Percentiles rank a stretch among this genome's conserved stretches.
phyloP scores from a whole-genome alignment of 345 rosid species.

The Arabis alpina region DNA sequence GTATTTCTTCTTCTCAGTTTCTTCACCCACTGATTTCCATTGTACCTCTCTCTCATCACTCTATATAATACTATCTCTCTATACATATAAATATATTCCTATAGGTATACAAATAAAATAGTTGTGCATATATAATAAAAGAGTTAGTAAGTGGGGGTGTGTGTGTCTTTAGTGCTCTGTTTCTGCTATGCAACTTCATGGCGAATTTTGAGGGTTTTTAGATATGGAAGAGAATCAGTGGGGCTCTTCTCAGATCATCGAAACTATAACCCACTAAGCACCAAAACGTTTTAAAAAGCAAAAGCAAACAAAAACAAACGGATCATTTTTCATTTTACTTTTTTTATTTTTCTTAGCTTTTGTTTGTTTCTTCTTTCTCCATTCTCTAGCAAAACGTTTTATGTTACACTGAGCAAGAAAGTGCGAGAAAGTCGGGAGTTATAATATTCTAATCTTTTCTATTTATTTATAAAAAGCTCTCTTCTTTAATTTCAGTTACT shows the following conservation, averaged over 20 bases:
- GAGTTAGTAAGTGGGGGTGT: conserved; percentile 11
- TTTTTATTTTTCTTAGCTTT: neutral
- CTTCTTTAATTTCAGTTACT: conserved; percentile 38
- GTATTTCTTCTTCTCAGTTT: conserved; percentile 28
- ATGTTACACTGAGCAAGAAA: conserved; percentile 36
- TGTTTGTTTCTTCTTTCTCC: conserved; percentile 21
- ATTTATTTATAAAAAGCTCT: conserved; percentile 3
- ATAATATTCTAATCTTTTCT: neutral
- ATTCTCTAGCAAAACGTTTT: conserved; percentile 30
- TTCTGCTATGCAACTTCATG: conserved; percentile 39
- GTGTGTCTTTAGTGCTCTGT: conserved; percentile 34
- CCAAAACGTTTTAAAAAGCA: conserved; percentile 6
- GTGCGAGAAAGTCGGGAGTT: conserved; percentile 45
- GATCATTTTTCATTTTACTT: conserved; percentile 25
- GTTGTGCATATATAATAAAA: neutral
- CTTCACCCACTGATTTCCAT: conserved; percentile 46
- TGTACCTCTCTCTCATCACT: neutral
- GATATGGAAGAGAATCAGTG: conserved; percentile 37
- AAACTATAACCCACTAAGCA: conserved; percentile 43
- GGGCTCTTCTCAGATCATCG: conserved; percentile 39
- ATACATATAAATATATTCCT: neutral
- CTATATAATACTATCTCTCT: conserved; percentile 5
- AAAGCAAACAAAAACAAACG: conserved; percentile 20
- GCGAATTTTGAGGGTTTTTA: conserved; percentile 40
- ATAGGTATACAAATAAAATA: conserved; percentile 11